Evolutionary conservation across 2,329 filamentous ascomycete genomes (phyloP), one percentile per base, ranked within the genome.

Genomic region (Zymoseptoria crescenta): DNA sequence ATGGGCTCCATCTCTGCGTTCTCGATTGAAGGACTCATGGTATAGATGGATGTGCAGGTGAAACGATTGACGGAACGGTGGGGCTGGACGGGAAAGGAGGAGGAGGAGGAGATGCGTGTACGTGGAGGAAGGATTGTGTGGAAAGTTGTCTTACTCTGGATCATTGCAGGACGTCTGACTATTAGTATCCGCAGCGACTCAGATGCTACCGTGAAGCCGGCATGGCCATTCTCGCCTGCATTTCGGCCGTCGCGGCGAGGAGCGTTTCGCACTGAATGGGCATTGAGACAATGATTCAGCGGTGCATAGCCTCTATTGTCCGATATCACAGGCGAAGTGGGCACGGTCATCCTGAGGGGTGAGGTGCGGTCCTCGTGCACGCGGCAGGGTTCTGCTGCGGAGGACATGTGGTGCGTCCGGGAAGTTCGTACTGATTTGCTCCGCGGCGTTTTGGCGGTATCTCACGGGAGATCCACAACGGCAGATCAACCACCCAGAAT

Each of bases 1-100:
- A 58, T 58, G 29, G 56, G 56, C 30, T 58, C 56, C 55, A 51
- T 56, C 24, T 28, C 21, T 49, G 16, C 20, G 49, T 51, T 51
- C 49, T 51, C 49, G 24, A 45, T 45, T 2, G n/a, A 7, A 45
- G 35, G 35, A n/a, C 35, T 45, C 35, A 45, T 45, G 13, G 13
- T 45, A n/a, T 45, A n/a, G 13, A 7, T 45, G 6, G 13, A 45
- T 13, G 35, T 45, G 35, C 35, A n/a, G 6, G 6, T 16, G 35
- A 45, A 45, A 45, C 35, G 35, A 45, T 45, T 16, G 35, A 16
- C 10, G 13, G 35, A 45, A 45, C 13, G 7, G 13, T 45, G 16
- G 35, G 16, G 35, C 35, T 7, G 35, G 35, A 45, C 35, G 35
- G 35, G 16, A 45, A 45, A 16, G 35, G 35, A 45, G 35, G 35